phyloP scores from a whole-genome alignment of 108 stramenopile species.

The Stephanodiscus minutulus region DNA sequence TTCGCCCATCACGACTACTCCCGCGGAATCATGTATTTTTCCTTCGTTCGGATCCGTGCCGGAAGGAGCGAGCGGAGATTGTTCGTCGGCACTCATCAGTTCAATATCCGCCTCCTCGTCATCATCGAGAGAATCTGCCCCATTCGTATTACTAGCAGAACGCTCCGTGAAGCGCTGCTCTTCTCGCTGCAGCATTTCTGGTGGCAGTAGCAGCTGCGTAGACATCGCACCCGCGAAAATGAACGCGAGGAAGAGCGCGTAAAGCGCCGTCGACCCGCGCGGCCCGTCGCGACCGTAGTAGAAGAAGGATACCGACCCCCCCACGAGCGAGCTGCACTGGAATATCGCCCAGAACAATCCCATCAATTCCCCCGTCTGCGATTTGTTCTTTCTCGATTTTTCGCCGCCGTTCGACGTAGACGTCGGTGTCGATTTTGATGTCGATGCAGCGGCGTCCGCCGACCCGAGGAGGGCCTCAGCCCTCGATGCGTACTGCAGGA shows the following conservation, averaged over 20 bases:
- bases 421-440: not conserved
- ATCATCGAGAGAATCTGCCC: not conserved
- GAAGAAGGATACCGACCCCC: conserved; percentile 52
- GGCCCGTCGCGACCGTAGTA: conserved; percentile 41
- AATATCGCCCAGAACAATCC: conserved; percentile 60
- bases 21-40: not conserved
- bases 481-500: conserved; percentile 48
- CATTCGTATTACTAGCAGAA: not conserved
- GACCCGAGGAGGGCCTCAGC: conserved; percentile 11
- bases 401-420: not conserved
- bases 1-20: not conserved
- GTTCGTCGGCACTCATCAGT: conserved; percentile 30
- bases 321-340: conserved; percentile 52
- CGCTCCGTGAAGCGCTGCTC: not conserved
- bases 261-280: conserved; percentile 36
- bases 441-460: too few relatives aligned
- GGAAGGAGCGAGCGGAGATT: conserved; percentile 10
- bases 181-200: conserved; percentile 12
- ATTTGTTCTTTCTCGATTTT: conserved; percentile 4
- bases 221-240: conserved; percentile 47
- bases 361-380: conserved; percentile 47
- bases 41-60: not conserved
- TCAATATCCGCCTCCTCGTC: conserved; percentile 12
- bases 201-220: conserved; percentile 48
- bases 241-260: conserved; percentile 51